phyloP scores from a whole-genome alignment of 352 stramenopile genomes.

The Aphanomyces invadans region DNA sequence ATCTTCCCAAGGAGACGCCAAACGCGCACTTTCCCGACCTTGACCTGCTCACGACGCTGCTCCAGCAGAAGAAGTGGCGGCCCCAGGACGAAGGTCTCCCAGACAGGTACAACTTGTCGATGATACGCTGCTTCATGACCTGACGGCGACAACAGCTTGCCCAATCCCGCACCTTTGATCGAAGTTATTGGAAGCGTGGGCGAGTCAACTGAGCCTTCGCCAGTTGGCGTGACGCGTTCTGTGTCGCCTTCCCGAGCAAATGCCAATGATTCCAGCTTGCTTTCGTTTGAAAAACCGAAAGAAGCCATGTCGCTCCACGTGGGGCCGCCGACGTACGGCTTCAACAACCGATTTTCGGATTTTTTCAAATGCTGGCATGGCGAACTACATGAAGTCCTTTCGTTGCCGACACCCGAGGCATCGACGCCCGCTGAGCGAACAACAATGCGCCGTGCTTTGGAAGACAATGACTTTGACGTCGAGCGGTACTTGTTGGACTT shows the following conservation, averaged over 20 bases:
- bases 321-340: slow-evolving; percentile 78
- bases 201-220: slow-evolving; percentile 18
- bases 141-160: slow-evolving; percentile 17
- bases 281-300: slow-evolving; percentile 15
- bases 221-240: neutral
- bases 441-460: slow-evolving; percentile 64
- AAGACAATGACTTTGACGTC: slow-evolving; percentile 91
- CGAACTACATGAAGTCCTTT: slow-evolving; percentile 89
- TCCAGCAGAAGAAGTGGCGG: slow-evolving; percentile 55
- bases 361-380: slow-evolving; percentile 91
- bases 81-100: slow-evolving; percentile 21
- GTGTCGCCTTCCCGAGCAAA: neutral
- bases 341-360: slow-evolving; percentile 89
- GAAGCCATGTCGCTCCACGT: neutral
- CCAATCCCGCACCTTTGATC: slow-evolving; percentile 51
- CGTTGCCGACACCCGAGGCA: slow-evolving; percentile 85
- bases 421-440: slow-evolving; percentile 59
- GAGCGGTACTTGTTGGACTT: slow-evolving; percentile 96
- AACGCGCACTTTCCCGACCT: slow-evolving; percentile 87
- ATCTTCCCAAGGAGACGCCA: slow-evolving; percentile 84
- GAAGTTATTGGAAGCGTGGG: slow-evolving; percentile 57
- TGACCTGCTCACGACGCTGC: slow-evolving; percentile 87
- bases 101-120: slow-evolving; percentile 2
- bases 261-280: slow-evolving; percentile 11
- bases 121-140: slow-evolving; percentile 16